Conservation (phyloP, 2,329 filamentous ascomycete species). For the Pezicula radicicola region DNA sequence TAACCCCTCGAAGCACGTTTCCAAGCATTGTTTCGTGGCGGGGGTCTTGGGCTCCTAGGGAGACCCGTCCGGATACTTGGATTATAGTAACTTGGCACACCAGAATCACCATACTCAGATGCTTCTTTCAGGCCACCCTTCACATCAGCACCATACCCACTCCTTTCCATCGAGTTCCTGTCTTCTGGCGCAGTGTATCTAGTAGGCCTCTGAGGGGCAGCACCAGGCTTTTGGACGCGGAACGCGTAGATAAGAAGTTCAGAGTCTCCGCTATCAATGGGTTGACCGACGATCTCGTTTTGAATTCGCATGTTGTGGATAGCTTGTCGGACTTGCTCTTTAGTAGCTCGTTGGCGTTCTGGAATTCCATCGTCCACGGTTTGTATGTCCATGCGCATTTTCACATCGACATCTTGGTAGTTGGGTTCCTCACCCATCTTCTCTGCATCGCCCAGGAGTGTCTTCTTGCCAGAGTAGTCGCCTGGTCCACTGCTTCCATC, state of each 20-base stretch:
- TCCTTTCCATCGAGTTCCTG: too few species aligned
- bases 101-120: too few species aligned
- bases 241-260: conserved; percentile 13
- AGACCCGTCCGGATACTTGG: too few species aligned
- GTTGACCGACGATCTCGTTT: conserved; percentile 5
- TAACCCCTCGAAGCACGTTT: background rate
- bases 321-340: conserved; percentile 6
- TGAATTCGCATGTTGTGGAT: conserved; percentile 7
- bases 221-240: conserved; percentile 1
- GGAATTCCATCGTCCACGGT: background rate
- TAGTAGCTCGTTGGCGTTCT: background rate
- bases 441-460: background rate
- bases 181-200: background rate
- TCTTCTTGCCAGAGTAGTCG: conserved; percentile 27
- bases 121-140: too few species aligned
- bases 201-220: background rate
- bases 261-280: conserved; percentile 9
- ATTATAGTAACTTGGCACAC: too few species aligned
- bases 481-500: conserved; percentile 61
- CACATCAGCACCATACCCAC: too few species aligned
- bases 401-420: conserved; percentile 9
- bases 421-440: conserved; percentile 1
- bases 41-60: too few species aligned
- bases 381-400: conserved; percentile 4
- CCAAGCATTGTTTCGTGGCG: background rate